phyloP scores from a whole-genome alignment of 1,284 basidiomycete genomes.

The Tremellales sp. region DNA sequence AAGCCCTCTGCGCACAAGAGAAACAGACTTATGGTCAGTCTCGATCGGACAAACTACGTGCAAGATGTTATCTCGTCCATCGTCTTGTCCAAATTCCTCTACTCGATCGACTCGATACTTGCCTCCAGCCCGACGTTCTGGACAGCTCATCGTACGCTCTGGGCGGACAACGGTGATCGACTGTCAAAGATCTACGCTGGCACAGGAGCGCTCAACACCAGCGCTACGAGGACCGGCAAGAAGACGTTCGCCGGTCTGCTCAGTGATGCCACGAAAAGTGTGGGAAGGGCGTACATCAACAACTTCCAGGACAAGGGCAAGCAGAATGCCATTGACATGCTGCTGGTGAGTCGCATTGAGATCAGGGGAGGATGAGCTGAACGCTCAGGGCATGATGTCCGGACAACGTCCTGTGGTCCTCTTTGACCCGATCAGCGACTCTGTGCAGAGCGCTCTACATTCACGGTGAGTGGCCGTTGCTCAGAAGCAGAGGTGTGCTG shows the following conservation, averaged over 20 bases:
- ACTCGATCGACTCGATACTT: slow-evolving; percentile 30
- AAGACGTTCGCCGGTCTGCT: slow-evolving; percentile 85
- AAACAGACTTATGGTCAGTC: slow-evolving; percentile 51
- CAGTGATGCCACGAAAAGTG: slow-evolving; percentile 95
- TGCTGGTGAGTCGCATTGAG: slow-evolving; percentile 60
- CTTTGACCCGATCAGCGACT: slow-evolving; percentile 90
- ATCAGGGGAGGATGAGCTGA: not conserved
- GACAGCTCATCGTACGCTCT: slow-evolving; percentile 83
- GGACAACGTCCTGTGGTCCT: slow-evolving; percentile 83
- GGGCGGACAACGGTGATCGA: slow-evolving; percentile 94
- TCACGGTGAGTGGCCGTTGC: slow-evolving; percentile 54
- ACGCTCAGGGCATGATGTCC: slow-evolving; percentile 77
- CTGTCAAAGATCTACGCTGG: slow-evolving; percentile 89
- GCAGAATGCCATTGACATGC: slow-evolving; percentile 90
- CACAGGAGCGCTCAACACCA: slow-evolving; percentile 92
- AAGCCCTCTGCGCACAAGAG: not conserved
- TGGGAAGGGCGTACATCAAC: slow-evolving; percentile 88
- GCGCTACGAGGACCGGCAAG: slow-evolving; percentile 90
- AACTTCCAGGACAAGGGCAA: slow-evolving; percentile 97
- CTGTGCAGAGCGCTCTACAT: slow-evolving; percentile 66
- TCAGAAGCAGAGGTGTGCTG: not conserved
- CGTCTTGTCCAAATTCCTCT: slow-evolving; percentile 58
- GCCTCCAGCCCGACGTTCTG: slow-evolving; percentile 57
- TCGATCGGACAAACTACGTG: slow-evolving; percentile 97
- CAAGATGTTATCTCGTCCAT: slow-evolving; percentile 84